Conservation (phyloP, 169 alveolate genomes). For the Eimeria sp. region DNA sequence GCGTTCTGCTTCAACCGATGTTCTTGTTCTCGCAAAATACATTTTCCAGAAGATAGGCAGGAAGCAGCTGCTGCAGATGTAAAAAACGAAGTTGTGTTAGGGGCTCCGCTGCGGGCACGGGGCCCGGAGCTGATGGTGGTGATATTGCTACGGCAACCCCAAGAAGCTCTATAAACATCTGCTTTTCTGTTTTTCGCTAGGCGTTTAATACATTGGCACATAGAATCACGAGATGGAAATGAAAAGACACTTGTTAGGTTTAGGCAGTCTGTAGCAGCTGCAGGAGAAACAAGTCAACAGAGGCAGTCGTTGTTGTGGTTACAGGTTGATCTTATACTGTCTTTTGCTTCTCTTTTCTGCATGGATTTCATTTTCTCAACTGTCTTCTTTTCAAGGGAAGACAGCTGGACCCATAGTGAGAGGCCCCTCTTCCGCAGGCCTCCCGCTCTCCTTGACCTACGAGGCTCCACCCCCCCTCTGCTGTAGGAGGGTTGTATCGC, state of each 20-base stretch:
- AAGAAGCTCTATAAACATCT: background rate
- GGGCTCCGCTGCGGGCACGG: slow-evolving; percentile 2
- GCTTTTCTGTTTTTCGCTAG: background rate
- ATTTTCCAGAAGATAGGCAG: background rate
- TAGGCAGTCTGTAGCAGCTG: slow-evolving; percentile 2
- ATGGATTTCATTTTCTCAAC: background rate
- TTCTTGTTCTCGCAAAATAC: background rate
- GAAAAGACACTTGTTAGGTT: background rate
- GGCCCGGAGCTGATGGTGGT: background rate
- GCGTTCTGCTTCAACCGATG: background rate
- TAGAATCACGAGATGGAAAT: background rate
- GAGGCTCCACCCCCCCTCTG: background rate
- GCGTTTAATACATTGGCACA: background rate
- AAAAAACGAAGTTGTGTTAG: background rate
- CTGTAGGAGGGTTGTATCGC: background rate
- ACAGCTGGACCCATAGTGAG: background rate
- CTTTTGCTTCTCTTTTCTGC: background rate
- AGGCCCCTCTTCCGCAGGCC: background rate
- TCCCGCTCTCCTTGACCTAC: background rate
- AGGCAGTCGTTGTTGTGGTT: background rate
- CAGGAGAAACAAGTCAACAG: background rate
- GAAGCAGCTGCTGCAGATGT: background rate
- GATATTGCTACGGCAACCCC: slow-evolving; percentile 6
- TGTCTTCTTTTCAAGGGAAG: background rate
- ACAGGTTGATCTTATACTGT: background rate